These are phyloP conservation scores for Didymella pomorum DNA, from an alignment of 2,329 filamentous ascomycete species.

Conservation along the genomic window DNA sequence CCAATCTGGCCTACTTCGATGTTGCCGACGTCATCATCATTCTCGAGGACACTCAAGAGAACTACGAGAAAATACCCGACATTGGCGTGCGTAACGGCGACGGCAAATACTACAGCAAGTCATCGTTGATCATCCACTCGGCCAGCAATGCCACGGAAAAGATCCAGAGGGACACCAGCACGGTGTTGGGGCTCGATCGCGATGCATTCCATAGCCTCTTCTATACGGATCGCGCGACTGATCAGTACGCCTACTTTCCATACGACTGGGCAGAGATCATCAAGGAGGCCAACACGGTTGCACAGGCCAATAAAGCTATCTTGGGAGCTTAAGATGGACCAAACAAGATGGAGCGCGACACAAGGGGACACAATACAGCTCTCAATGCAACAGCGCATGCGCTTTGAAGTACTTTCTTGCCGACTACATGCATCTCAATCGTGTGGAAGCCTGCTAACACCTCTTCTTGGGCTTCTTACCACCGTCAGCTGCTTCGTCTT, in stretches of 20 bases:
- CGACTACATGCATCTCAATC: no score
- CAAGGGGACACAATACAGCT: no score
- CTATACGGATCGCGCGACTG: constrained; percentile 15
- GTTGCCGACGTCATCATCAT: constrained; percentile 16
- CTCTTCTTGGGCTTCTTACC: constrained; percentile 33
- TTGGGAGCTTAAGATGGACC: background rate
- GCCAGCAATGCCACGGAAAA: constrained; percentile 14
- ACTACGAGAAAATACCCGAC: constrained; percentile 14
- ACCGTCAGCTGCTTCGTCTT: constrained; percentile 54
- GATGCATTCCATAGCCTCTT: constrained; percentile 20
- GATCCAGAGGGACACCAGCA: constrained; percentile 18
- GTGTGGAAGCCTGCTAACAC: background rate
- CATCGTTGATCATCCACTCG: constrained; percentile 15
- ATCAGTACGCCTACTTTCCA: constrained; percentile 17
- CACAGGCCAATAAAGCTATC: constrained; percentile 19
- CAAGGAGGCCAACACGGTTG: constrained; percentile 19
- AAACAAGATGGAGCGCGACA: background rate
- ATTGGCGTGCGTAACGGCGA: constrained; percentile 19
- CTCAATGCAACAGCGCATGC: no score
- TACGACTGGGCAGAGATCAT: constrained; percentile 21
- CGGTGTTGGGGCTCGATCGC: constrained; percentile 8
- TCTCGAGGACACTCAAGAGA: constrained; percentile 4
- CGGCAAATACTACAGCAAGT: constrained; percentile 14
- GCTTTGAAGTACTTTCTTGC: no score
- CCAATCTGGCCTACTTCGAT: constrained; percentile 15